A percentile compares a stretch with the other conserved stretches of the same genome.
phyloP scores from a whole-genome alignment of 1,139 yeast species.

The Taiozyma sp. region DNA sequence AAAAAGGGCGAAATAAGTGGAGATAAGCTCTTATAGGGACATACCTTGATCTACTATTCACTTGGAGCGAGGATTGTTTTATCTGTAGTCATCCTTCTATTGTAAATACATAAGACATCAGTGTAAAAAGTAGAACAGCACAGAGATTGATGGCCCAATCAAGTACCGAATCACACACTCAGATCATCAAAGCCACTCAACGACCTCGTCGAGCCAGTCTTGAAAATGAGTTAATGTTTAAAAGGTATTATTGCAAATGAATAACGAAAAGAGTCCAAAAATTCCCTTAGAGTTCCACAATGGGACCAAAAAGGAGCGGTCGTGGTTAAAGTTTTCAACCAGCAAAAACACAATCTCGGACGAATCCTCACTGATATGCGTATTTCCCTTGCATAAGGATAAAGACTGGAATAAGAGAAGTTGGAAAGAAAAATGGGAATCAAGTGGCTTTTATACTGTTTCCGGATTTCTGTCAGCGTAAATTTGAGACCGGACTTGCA shows the following conservation, averaged over 20 bases:
- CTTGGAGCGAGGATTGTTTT: no score
- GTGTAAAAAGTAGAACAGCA: no score
- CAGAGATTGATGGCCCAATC: no score
- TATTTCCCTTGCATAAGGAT: slow-evolving; percentile 99
- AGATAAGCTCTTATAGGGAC: no score
- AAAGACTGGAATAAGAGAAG: slow-evolving; percentile 25
- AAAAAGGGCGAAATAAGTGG: no score
- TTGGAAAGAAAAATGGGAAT: neutral
- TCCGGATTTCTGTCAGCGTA: neutral
- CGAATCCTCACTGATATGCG: slow-evolving; percentile 99
- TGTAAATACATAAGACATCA: no score
- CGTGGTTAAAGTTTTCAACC: slow-evolving; percentile 99
- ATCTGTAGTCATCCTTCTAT: no score
- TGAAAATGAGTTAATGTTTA: neutral
- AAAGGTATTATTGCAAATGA: neutral
- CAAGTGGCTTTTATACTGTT: neutral
- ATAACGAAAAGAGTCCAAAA: slow-evolving; percentile 8
- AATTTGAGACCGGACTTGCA: neutral
- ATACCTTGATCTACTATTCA: no score
- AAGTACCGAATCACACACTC: no score
- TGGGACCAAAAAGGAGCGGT: slow-evolving; percentile 77
- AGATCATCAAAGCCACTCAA: neutral
- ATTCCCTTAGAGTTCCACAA: slow-evolving; percentile 30
- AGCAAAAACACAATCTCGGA: slow-evolving; percentile 99
- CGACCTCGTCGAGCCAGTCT: neutral